Base-by-base conservation (phyloP, 129 eudicot genomes). In the Arctium lappa region DNA sequence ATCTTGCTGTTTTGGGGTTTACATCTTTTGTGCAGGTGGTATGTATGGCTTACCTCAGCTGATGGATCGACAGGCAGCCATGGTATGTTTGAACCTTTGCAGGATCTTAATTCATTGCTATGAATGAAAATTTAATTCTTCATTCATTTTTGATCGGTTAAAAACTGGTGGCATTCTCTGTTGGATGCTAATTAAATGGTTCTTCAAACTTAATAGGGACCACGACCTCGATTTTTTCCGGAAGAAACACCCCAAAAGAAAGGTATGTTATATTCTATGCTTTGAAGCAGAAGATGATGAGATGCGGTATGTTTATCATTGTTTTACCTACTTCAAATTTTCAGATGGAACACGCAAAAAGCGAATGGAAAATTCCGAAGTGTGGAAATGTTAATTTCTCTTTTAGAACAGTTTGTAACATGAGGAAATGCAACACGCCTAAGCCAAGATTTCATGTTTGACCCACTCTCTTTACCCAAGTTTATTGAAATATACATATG, bases 371-470 rank as follows among this genome's bases (percentile, higher is more conserved):
- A 22, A 0, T 22, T 80, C 98, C 98, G 8, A 89, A 92, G 80
- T 95, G 98, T 90, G 97, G 97, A 77, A 95, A 95, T 87, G 94
- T 95, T 71, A 95, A 95, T 84, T 95, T 22, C 27, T 22, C 27
- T 22, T 22, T 22, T 22, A 22, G 27, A 22, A 22, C 27, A 22
- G 27, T 22, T 22, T 22, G 27, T 22, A 22, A 22, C 27, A 22
- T 22, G 27, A 22, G 27, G 27, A 22, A 22, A 22, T 95, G 98
- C 90, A 90, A 85, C 69, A 95, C 97, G 0, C 94, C 97, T 33
- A 95, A 92, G 93, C 97, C 98, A 60, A 97, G 88, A 82, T 74
- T 92, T 31, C 97, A 95, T 97, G 98, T 95, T 68, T 81, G 87
- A 69, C 27, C 11, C 32, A 4, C 65, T 32, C 12, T 75, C 66